Conservation (phyloP, 352 stramenopile genomes). For the Phytophthora palmivora region DNA sequence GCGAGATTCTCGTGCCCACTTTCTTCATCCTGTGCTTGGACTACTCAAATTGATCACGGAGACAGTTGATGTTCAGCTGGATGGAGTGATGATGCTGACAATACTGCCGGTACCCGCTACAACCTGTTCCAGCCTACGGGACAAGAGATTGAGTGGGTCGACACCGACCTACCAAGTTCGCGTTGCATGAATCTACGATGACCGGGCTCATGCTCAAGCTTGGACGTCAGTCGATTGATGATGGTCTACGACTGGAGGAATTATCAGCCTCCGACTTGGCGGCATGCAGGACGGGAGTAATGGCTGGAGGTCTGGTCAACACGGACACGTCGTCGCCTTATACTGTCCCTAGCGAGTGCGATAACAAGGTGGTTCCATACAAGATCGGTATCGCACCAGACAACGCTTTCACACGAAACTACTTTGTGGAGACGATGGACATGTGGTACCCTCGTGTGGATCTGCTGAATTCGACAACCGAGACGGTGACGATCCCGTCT, state of each 20-base stretch:
- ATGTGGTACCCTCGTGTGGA: constrained; percentile 66
- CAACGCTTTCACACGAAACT: constrained; percentile 57
- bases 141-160: constrained; percentile 41
- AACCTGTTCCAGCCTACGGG: constrained; percentile 54
- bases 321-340: constrained; percentile 40
- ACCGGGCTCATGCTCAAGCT: constrained; percentile 62
- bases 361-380: constrained; percentile 49
- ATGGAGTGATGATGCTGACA: constrained; percentile 46
- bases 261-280: constrained; percentile 34
- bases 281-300: constrained; percentile 36
- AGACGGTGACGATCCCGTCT: constrained; percentile 42
- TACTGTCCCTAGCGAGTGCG: constrained; percentile 39
- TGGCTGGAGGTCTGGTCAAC: constrained; percentile 44
- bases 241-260: constrained; percentile 47
- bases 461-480: constrained; percentile 31
- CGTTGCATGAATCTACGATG: constrained; percentile 56
- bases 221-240: constrained; percentile 42
- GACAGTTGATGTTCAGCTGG: constrained; percentile 51
- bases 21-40: constrained; percentile 66
- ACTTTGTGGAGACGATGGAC: constrained; percentile 57
- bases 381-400: constrained; percentile 64
- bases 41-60: constrained; percentile 50
- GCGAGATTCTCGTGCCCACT: constrained; percentile 59
- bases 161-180: constrained; percentile 45
- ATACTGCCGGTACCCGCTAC: constrained; percentile 39